phyloP scores from a whole-genome alignment of 202 grass and related monocot genomes.

The Tripidium arundinaceum region DNA sequence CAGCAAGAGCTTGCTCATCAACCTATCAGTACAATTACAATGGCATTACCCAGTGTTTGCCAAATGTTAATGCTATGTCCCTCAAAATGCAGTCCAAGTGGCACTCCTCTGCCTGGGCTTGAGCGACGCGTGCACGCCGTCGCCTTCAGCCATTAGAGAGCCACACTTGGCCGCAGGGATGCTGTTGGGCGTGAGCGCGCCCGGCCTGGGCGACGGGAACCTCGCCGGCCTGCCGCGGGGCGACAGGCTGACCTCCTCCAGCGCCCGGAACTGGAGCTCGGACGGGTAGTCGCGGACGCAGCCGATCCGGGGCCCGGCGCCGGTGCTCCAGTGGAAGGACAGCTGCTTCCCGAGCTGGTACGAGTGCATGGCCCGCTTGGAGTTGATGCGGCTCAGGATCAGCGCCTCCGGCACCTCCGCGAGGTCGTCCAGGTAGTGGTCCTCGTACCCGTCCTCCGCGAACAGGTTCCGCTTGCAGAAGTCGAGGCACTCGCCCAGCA shows the following conservation, averaged over 20 bases:
- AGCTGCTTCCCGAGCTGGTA: conserved; percentile 81
- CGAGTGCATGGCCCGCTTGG: conserved; percentile 56
- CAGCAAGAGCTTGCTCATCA: background rate
- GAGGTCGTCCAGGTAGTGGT: conserved; percentile 21
- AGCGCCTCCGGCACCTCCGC: conserved; percentile 46
- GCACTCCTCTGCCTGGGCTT: conserved; percentile 43
- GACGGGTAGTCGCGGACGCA: conserved; percentile 76
- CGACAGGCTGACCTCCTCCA: conserved; percentile 73
- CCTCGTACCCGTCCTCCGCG: conserved; percentile 21
- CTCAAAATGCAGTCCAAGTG: conserved; percentile 32
- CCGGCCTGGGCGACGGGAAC: conserved; percentile 31
- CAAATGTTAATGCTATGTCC: background rate
- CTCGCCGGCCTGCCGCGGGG: conserved; percentile 30
- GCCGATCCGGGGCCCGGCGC: conserved; percentile 69
- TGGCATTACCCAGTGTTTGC: background rate
- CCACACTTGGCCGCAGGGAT: conserved; percentile 3
- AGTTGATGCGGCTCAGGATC: conserved; percentile 68
- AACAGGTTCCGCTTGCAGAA: conserved; percentile 66
- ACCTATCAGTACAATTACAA: background rate
- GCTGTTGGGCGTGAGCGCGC: conserved; percentile 19
- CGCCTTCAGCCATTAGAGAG: background rate
- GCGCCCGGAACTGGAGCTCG: conserved; percentile 58
- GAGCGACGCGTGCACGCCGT: background rate
- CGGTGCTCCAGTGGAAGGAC: conserved; percentile 65
- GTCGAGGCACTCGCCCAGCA: conserved; percentile 24